Evolutionary conservation across 805 yeast species (phyloP).

Genomic region (Nakazawaea populi): DNA sequence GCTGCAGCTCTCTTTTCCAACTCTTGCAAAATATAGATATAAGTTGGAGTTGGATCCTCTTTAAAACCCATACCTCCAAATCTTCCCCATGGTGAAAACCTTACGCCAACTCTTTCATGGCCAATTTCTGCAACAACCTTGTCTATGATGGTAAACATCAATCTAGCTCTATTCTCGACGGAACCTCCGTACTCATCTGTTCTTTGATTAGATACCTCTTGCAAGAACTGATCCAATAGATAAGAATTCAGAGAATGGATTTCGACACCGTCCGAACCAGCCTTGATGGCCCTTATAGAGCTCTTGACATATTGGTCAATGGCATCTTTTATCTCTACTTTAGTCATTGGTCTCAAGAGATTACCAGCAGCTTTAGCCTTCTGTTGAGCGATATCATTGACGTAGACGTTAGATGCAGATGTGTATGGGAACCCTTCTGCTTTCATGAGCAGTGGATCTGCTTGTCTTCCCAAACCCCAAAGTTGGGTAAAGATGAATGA

Average conservation of each 20-base stretch:
- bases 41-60: conserved; percentile 17
- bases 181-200: conserved; percentile 40
- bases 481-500: conserved; percentile 43
- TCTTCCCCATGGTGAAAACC: conserved; percentile 32
- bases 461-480: conserved; percentile 43
- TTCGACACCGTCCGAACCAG: conserved; percentile 37
- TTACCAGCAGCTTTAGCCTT: conserved; percentile 29
- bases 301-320: conserved; percentile 36
- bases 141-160: conserved; percentile 44
- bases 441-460: conserved; percentile 30
- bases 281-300: conserved; percentile 32
- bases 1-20: conserved; percentile 23
- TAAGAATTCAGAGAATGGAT: conserved; percentile 37
- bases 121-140: conserved; percentile 48
- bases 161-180: conserved; percentile 35
- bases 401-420: conserved; percentile 34
- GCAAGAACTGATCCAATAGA: conserved; percentile 34
- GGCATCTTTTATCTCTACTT: conserved; percentile 33
- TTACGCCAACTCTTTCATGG: conserved; percentile 32
- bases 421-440: conserved; percentile 29
- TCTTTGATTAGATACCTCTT: conserved; percentile 29
- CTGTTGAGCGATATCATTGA: conserved; percentile 27
- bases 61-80: conserved; percentile 21
- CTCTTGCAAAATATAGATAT: conserved; percentile 24
- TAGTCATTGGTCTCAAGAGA: conserved; percentile 42